phyloP scores from a whole-genome alignment of 2,329 filamentous ascomycete species.

The Xylariaceae sp. region DNA sequence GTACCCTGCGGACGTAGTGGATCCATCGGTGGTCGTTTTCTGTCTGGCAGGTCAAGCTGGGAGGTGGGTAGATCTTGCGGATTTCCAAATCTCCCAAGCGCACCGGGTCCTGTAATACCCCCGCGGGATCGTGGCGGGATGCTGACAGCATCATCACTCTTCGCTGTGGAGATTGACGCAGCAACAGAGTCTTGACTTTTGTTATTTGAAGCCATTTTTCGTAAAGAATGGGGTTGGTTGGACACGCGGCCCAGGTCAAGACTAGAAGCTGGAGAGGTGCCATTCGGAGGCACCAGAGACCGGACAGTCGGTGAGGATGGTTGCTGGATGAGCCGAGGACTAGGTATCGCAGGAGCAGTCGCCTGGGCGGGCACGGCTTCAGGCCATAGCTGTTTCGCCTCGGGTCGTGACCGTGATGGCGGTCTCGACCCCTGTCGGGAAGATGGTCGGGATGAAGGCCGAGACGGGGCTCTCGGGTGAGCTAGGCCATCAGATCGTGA shows the following conservation, averaged over 20 bases:
- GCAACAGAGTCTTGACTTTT: constrained; percentile 55
- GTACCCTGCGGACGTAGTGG: constrained; percentile 46
- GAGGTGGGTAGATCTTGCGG: constrained; percentile 26
- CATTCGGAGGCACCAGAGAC: constrained; percentile 37
- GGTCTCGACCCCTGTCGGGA: constrained; percentile 21
- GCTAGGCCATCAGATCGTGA: constrained; percentile 23
- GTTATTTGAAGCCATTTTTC: constrained; percentile 46
- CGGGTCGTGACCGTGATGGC: constrained; percentile 19
- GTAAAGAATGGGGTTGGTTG: constrained; percentile 39
- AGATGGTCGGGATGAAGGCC: constrained; percentile 22
- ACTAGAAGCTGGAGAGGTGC: constrained; percentile 45
- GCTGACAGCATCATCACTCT: constrained; percentile 48
- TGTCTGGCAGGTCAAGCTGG: constrained; percentile 53
- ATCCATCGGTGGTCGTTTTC: constrained; percentile 63
- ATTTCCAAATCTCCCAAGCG: constrained; percentile 37
- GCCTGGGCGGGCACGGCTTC: constrained; percentile 11
- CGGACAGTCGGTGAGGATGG: constrained; percentile 28
- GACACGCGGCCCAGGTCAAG: constrained; percentile 44
- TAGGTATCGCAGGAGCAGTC: constrained; percentile 15
- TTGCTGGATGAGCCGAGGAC: constrained; percentile 24
- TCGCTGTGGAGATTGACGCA: constrained; percentile 40
- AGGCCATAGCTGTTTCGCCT: constrained; percentile 19
- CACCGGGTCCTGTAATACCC: constrained; percentile 39
- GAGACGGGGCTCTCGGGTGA: constrained; percentile 17
- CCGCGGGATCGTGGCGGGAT: constrained; percentile 51